phyloP scores from a whole-genome alignment of 257 asterid genomes.

The Leptodermis oblonga region DNA sequence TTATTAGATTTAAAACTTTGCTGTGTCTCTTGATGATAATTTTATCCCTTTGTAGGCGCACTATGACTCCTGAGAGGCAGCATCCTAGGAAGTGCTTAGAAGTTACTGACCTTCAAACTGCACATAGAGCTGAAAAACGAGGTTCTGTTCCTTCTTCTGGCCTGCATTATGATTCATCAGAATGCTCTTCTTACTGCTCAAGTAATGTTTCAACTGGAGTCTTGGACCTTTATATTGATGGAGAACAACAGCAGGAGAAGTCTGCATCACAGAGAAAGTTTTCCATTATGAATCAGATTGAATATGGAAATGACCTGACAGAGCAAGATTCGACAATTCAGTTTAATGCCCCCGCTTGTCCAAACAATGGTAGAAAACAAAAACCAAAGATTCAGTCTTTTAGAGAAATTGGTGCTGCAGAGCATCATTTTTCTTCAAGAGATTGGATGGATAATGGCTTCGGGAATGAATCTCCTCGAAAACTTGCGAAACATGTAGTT shows the following conservation, averaged over 20 bases:
- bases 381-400: conserved; percentile 81
- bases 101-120: conserved; percentile 30
- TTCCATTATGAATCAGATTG: conserved; percentile 38
- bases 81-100: conserved; percentile 35
- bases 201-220: conserved; percentile 73
- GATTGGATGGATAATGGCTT: conserved; percentile 48
- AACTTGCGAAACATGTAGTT: conserved; percentile 79
- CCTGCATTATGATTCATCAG: conserved; percentile 58
- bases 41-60: conserved; percentile 32
- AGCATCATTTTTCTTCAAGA: conserved; percentile 39
- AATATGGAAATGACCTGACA: conserved; percentile 35
- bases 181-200: conserved; percentile 67
- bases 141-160: conserved; percentile 34
- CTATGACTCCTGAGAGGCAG: conserved; percentile 81
- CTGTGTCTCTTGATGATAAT: conserved; percentile 6
- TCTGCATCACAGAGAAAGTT: conserved; percentile 29
- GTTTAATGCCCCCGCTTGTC: conserved; percentile 38
- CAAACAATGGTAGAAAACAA: conserved; percentile 53
- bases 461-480: conserved; percentile 68
- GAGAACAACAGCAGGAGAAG: conserved; percentile 68
- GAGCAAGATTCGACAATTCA: conserved; percentile 59
- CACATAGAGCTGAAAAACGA: conserved; percentile 39
- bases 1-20: not conserved
- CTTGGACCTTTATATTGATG: conserved; percentile 87
- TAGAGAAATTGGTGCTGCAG: conserved; percentile 52